Evolutionary conservation across 768 basidiomycete genomes (phyloP).

Genomic region (Chiua virens): DNA sequence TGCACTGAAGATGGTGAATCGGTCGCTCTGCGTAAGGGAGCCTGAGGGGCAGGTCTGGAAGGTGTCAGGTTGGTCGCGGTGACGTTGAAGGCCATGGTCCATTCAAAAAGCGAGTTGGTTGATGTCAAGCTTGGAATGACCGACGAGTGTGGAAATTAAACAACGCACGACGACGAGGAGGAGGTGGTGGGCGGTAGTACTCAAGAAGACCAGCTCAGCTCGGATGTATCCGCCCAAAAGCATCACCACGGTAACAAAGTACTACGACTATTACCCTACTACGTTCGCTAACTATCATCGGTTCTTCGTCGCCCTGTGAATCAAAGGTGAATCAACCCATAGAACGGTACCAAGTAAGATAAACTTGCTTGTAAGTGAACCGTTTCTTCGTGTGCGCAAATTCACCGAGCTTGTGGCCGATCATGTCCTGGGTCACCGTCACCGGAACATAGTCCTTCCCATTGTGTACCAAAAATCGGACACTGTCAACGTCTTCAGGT

Average conservation of each 20-base stretch:
- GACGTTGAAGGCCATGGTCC: conserved; percentile 49
- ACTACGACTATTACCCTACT: conserved; percentile 1
- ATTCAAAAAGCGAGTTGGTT: conserved; percentile 15
- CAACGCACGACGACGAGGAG: neutral
- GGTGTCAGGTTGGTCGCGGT: conserved; percentile 66
- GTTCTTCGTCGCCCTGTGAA: conserved; percentile 42
- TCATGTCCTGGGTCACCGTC: conserved; percentile 92
- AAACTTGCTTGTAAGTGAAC: conserved; percentile 80
- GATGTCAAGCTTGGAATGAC: conserved; percentile 4
- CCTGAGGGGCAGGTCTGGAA: conserved; percentile 74
- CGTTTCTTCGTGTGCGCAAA: conserved; percentile 88
- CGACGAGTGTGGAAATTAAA: conserved; percentile 3
- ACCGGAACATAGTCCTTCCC: conserved; percentile 90
- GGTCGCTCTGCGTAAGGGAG: conserved; percentile 51
- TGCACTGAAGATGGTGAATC: conserved; percentile 32
- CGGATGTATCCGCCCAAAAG: conserved; percentile 30
- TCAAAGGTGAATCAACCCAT: neutral
- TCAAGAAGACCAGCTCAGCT: conserved; percentile 7
- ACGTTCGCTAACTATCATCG: conserved; percentile 4
- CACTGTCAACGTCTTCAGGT: conserved; percentile 38
- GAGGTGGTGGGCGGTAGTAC: neutral
- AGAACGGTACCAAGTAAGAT: neutral
- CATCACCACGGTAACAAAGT: conserved; percentile 32
- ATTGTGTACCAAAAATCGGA: conserved; percentile 92
- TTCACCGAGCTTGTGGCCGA: conserved; percentile 97